Conservation (phyloP, 164 flowering plant genomes). For the Akebia trifoliata region DNA sequence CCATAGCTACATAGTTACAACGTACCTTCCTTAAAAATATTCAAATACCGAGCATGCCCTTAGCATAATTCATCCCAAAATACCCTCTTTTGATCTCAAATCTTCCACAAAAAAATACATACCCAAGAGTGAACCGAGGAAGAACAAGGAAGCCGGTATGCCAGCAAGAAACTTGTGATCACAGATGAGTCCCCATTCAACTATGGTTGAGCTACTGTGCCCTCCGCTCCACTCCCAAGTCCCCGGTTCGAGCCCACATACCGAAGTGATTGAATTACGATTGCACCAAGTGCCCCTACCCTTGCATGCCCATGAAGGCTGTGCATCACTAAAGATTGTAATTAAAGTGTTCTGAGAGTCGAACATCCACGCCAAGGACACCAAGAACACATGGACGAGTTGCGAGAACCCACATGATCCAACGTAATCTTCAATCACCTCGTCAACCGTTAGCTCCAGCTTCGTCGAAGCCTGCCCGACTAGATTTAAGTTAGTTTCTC, state of each 20-base stretch:
- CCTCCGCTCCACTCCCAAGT: slow-evolving; percentile 65
- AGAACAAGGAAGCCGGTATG: slow-evolving; percentile 49
- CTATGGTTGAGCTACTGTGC: slow-evolving; percentile 35
- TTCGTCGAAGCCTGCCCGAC: no score
- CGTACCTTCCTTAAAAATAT: no score
- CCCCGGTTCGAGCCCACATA: slow-evolving; percentile 39
- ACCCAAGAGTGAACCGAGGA: slow-evolving; percentile 60
- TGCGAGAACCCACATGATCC: slow-evolving; percentile 59
- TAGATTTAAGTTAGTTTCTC: no score
- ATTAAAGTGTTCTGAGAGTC: slow-evolving; percentile 55
- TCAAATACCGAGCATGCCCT: no score
- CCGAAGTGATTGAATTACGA: not conserved
- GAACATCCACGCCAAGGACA: slow-evolving; percentile 56
- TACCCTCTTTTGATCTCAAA: no score
- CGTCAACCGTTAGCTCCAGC: slow-evolving; percentile 44
- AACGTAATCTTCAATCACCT: slow-evolving; percentile 45
- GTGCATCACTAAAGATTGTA: slow-evolving; percentile 56
- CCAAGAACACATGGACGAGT: slow-evolving; percentile 48
- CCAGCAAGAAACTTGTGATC: slow-evolving; percentile 51
- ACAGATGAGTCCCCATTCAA: slow-evolving; percentile 63
- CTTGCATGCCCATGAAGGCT: slow-evolving; percentile 51
- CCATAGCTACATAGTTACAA: no score
- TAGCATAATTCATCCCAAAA: no score
- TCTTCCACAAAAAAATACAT: slow-evolving; percentile 3
- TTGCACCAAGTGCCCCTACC: slow-evolving; percentile 13